Percentiles rank a stretch among this genome's conserved stretches.
phyloP scores from a whole-genome alignment of 495 filamentous ascomycete genomes.

The Neurospora sp. region DNA sequence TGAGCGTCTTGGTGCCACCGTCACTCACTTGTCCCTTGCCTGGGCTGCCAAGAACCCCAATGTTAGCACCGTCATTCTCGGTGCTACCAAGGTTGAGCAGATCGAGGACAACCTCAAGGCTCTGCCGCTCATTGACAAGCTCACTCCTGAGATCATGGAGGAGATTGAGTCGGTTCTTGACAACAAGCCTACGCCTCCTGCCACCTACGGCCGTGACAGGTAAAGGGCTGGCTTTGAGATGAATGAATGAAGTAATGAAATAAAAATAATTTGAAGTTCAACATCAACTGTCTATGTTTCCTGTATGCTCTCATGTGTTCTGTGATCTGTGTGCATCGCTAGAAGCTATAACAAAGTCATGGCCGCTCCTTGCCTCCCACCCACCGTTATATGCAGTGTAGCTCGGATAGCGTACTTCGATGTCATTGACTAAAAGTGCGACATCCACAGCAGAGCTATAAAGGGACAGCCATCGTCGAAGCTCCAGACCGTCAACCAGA shows the following conservation, averaged over 20 bases:
- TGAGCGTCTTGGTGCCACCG: conserved; percentile 50
- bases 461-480: neutral
- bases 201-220: conserved; percentile 12
- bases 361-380: neutral
- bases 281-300: neutral
- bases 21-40: conserved; percentile 54
- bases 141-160: conserved; percentile 56
- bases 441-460: neutral
- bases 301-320: neutral
- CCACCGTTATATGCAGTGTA: neutral
- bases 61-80: conserved; percentile 61
- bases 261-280: neutral
- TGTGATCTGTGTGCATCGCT: neutral
- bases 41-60: conserved; percentile 72
- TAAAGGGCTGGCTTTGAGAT: neutral
- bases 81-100: conserved; percentile 62
- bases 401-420: no score
- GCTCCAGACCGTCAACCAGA: neutral
- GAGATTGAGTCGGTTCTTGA: conserved; percentile 50
- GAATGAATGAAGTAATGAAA: neutral
- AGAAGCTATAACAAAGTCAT: neutral
- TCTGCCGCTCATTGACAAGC: conserved; percentile 48
- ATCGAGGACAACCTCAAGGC: conserved; percentile 57
- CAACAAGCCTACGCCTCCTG: conserved; percentile 19
- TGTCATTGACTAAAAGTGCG: neutral